These are phyloP conservation scores for Yarrowia sp. DNA, from an alignment of 805 yeast species.

Conservation along the genomic window DNA sequence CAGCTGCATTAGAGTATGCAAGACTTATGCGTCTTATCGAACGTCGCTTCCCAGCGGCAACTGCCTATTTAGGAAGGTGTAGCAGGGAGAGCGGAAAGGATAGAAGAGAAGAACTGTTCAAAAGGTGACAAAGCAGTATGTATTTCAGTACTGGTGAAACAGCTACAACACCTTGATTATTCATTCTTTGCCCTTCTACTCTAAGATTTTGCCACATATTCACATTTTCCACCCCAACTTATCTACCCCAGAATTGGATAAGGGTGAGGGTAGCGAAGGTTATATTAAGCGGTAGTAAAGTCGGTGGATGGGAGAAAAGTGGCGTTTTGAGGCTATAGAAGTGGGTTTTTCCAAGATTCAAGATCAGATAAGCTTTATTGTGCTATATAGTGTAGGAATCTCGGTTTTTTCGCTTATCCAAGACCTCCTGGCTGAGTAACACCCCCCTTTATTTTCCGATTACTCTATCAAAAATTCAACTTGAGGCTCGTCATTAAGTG, in stretches of 20 bases:
- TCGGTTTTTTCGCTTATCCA: neutral
- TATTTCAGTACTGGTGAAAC: no score
- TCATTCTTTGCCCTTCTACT: no score
- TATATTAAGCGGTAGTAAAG: slow-evolving; percentile 8
- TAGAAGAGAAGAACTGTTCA: no score
- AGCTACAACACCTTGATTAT: no score
- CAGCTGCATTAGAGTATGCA: neutral
- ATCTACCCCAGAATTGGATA: slow-evolving; percentile 33
- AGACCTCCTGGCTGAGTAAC: neutral
- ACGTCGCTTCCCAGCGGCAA: slow-evolving; percentile 2
- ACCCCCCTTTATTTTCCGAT: neutral
- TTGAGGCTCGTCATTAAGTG: slow-evolving; percentile 4
- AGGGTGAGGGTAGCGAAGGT: neutral
- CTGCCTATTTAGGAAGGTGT: slow-evolving; percentile 37
- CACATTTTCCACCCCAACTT: neutral
- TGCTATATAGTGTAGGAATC: neutral
- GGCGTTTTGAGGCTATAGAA: neutral
- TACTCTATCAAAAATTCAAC: slow-evolving; percentile 21
- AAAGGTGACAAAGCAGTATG: no score
- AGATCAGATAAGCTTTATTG: neutral
- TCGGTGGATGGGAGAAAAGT: neutral
- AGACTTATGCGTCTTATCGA: slow-evolving; percentile 16
- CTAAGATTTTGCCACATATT: neutral
- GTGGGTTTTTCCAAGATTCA: neutral
- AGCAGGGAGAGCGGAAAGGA: neutral